phyloP scores from a whole-genome alignment of 805 yeast genomes.

The Candida germanica region DNA sequence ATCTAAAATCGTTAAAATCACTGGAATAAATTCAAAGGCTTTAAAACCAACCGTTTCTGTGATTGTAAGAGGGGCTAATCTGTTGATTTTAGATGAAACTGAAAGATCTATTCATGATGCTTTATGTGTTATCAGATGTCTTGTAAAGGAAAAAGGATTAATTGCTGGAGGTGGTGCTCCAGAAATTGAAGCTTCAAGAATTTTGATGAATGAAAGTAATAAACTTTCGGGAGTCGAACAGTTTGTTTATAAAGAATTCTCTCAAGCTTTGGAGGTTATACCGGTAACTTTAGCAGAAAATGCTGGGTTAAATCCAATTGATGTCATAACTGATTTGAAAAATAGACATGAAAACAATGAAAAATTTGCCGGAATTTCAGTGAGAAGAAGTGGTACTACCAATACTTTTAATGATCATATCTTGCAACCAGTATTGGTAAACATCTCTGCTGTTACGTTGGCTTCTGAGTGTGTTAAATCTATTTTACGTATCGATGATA shows the following conservation, averaged over 20 bases:
- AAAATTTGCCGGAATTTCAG: slow-evolving; percentile 91
- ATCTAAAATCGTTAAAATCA: slow-evolving; percentile 81
- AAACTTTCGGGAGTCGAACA: slow-evolving; percentile 82
- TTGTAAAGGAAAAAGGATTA: slow-evolving; percentile 81
- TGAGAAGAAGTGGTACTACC: slow-evolving; percentile 88
- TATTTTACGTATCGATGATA: slow-evolving; percentile 94
- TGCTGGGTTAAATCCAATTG: slow-evolving; percentile 89
- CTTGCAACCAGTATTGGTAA: slow-evolving; percentile 92
- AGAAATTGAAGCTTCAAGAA: slow-evolving; percentile 83
- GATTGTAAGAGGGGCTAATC: slow-evolving; percentile 92
- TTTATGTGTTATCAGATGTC: slow-evolving; percentile 84
- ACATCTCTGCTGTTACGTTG: slow-evolving; percentile 87
- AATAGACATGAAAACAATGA: slow-evolving; percentile 90
- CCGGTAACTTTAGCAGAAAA: slow-evolving; percentile 95
- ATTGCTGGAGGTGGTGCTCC: slow-evolving; percentile 99
- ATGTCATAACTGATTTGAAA: slow-evolving; percentile 88
- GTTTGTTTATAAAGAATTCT: slow-evolving; percentile 87
- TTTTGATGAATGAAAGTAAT: slow-evolving; percentile 66
- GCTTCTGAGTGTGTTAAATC: slow-evolving; percentile 97
- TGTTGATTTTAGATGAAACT: slow-evolving; percentile 86
- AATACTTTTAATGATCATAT: slow-evolving; percentile 93
- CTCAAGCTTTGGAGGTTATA: slow-evolving; percentile 85
- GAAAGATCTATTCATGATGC: slow-evolving; percentile 98
- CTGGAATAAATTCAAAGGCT: slow-evolving; percentile 63
- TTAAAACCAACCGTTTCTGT: slow-evolving; percentile 76